phyloP scores from a whole-genome alignment of 441 rosid species.

The Eutrema salsugineum region DNA sequence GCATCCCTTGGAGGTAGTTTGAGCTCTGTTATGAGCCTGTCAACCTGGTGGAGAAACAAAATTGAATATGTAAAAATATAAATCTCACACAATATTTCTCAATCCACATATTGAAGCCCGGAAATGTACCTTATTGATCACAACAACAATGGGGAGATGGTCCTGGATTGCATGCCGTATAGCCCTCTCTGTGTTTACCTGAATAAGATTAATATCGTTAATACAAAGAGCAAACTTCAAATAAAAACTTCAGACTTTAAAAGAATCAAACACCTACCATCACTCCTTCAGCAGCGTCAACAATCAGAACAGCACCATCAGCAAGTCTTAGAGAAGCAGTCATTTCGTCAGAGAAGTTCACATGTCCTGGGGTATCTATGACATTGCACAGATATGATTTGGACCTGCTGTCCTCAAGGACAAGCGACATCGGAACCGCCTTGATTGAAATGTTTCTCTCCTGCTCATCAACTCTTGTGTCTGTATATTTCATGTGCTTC shows the following conservation, averaged over 20 bases:
- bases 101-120: neutral
- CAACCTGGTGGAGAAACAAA: constrained; percentile 55
- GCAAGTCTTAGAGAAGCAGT: constrained; percentile 92
- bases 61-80: constrained; percentile 3
- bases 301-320: constrained; percentile 92
- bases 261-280: constrained; percentile 33
- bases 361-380: constrained; percentile 95
- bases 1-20: constrained; percentile 98
- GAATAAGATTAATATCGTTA: neutral
- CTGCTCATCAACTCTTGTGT: constrained; percentile 92
- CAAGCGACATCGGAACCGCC: constrained; percentile 95
- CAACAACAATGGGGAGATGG: constrained; percentile 88
- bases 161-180: constrained; percentile 97
- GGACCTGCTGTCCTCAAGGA: constrained; percentile 88
- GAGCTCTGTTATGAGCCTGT: constrained; percentile 90
- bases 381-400: constrained; percentile 90
- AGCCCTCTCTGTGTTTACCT: constrained; percentile 98
- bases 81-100: constrained; percentile 29
- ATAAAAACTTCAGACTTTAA: neutral
- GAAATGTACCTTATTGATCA: constrained; percentile 77
- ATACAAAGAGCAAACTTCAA: neutral
- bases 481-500: constrained; percentile 91
- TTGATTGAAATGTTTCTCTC: constrained; percentile 94
- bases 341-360: constrained; percentile 96
- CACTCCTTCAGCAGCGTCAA: constrained; percentile 98